These are phyloP conservation scores for Cryphonectria naterciae DNA, from an alignment of 2,329 filamentous ascomycete genomes.

Conservation along the genomic window DNA sequence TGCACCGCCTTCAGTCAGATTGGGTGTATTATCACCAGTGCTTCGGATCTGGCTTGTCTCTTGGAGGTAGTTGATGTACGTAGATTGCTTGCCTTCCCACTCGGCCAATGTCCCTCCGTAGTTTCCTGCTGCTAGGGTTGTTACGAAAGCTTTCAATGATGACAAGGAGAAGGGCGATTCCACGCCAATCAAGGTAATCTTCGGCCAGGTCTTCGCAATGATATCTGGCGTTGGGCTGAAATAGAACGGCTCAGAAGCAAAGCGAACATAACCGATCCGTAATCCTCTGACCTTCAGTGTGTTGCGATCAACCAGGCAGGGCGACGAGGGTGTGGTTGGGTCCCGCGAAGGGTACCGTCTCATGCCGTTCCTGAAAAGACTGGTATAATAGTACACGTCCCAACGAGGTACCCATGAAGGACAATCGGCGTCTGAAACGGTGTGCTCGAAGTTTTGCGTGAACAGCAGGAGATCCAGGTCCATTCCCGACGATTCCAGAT, in stretches of 20 bases:
- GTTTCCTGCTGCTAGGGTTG: background rate
- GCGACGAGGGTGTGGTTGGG: background rate
- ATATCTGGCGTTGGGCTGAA: background rate
- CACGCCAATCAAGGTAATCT: background rate
- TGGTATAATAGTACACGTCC: conserved; percentile 1
- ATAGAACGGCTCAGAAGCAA: background rate
- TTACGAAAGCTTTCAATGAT: background rate
- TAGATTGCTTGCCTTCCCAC: background rate
- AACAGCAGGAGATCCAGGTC: conserved; percentile 1
- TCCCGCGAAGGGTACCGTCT: background rate
- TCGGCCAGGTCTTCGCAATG: background rate
- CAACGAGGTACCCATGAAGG: conserved; percentile 10
- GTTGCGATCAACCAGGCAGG: background rate
- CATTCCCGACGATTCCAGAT: background rate
- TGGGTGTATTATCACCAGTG: background rate
- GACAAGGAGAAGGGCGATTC: background rate
- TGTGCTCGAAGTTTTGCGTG: background rate
- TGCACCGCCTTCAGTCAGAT: background rate
- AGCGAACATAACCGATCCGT: background rate
- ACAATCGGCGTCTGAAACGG: background rate
- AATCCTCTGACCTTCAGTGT: background rate
- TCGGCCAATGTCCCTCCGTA: background rate
- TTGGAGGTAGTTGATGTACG: background rate
- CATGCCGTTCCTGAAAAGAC: background rate
- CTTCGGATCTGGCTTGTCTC: background rate